phyloP scores from a whole-genome alignment of 2,329 filamentous ascomycete genomes.

The Aureobasidium sp. region DNA sequence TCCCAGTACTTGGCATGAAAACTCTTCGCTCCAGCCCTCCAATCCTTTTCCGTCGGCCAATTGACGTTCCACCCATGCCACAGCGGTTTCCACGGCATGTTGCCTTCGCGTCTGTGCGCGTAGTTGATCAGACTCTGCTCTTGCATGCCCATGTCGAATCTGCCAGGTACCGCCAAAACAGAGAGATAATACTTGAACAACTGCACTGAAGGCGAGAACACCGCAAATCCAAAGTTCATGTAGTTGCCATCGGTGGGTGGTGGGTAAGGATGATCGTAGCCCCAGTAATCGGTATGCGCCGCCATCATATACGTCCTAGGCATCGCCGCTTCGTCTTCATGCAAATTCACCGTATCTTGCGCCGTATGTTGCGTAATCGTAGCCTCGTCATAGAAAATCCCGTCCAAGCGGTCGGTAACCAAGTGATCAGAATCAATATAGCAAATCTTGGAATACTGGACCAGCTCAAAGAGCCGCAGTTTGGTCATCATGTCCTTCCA shows the following conservation, averaged over 20 bases:
- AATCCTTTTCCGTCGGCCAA: constrained; percentile 34
- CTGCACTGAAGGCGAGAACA: constrained; percentile 28
- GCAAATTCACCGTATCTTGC: constrained; percentile 20
- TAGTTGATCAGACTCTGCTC: constrained; percentile 38
- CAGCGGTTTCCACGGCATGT: constrained; percentile 36
- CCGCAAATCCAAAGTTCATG: constrained; percentile 34
- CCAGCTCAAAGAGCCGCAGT: constrained; percentile 30
- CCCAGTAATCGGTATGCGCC: constrained; percentile 26
- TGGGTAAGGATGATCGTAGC: constrained; percentile 22
- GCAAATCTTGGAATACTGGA: constrained; percentile 29
- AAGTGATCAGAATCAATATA: constrained; percentile 31
- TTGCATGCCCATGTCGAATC: constrained; percentile 29
- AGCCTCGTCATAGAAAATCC: constrained; percentile 32
- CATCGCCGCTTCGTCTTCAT: constrained; percentile 30
- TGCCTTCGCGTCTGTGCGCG: constrained; percentile 32
- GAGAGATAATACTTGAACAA: constrained; percentile 34
- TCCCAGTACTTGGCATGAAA: constrained; percentile 39
- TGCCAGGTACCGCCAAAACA: constrained; percentile 27
- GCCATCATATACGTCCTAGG: constrained; percentile 37
- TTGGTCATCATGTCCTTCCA: constrained; percentile 33
- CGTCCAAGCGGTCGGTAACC: constrained; percentile 25
- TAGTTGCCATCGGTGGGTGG: constrained; percentile 24
- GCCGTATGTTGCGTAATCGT: constrained; percentile 27
- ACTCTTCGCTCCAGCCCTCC: constrained; percentile 29
- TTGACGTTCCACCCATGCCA: constrained; percentile 36